Conservation (phyloP, 805 yeast genomes). For the Metschnikowia corniflorae region DNA sequence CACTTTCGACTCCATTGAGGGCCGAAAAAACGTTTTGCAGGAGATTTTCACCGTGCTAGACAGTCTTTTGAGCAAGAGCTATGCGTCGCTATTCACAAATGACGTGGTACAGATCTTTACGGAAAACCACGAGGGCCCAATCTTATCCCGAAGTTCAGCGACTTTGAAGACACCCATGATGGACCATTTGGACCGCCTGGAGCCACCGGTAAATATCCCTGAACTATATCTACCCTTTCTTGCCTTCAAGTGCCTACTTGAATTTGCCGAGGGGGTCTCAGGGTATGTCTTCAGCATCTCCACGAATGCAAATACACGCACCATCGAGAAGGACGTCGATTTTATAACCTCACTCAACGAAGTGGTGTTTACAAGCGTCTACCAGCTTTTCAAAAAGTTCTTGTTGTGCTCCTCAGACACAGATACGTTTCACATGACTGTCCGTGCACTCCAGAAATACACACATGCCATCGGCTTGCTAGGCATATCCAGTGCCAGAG, state of each 20-base stretch:
- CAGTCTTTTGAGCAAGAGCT: slow-evolving; percentile 25
- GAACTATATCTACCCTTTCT: slow-evolving; percentile 57
- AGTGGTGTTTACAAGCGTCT: slow-evolving; percentile 24
- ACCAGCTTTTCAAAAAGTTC: slow-evolving; percentile 34
- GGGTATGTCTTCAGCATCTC: slow-evolving; percentile 45
- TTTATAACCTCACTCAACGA: slow-evolving; percentile 33
- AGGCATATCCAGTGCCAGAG: slow-evolving; percentile 53
- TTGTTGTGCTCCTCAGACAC: slow-evolving; percentile 66
- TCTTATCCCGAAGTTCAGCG: slow-evolving; percentile 43
- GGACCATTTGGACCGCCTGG: slow-evolving; percentile 77
- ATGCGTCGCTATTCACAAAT: slow-evolving; percentile 22
- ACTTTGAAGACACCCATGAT: slow-evolving; percentile 53
- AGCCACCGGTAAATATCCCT: slow-evolving; percentile 64
- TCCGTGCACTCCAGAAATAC: slow-evolving; percentile 73
- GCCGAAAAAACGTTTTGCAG: slow-evolving; percentile 56
- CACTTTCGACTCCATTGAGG: slow-evolving; percentile 55
- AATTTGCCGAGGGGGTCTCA: slow-evolving; percentile 68
- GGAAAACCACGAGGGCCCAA: slow-evolving; percentile 12
- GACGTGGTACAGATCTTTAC: slow-evolving; percentile 22
- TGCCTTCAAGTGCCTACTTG: slow-evolving; percentile 48
- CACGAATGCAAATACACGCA: slow-evolving; percentile 19
- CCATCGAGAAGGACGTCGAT: slow-evolving; percentile 33
- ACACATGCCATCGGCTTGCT: slow-evolving; percentile 81
- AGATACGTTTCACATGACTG: slow-evolving; percentile 62
- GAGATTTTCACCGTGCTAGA: slow-evolving; percentile 44